Conservation (phyloP, 2,329 filamentous ascomycete genomes). For the Fusarium dlaminii region DNA sequence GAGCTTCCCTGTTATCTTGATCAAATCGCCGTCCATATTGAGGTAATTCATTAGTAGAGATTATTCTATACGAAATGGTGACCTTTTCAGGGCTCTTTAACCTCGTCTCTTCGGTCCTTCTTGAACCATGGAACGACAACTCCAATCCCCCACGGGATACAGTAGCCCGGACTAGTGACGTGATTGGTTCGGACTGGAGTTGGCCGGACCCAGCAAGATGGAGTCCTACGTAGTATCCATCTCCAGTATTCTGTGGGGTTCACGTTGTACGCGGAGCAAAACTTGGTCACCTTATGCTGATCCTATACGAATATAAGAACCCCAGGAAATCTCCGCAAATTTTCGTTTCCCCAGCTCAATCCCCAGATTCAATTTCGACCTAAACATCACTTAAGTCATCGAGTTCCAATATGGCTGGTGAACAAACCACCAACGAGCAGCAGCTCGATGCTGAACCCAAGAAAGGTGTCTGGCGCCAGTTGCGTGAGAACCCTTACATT, state of each 20-base stretch:
- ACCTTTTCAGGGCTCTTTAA: background rate
- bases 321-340: background rate
- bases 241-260: background rate
- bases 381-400: background rate
- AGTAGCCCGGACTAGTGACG: background rate
- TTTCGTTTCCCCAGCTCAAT: background rate
- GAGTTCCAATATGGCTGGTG: background rate
- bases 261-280: background rate
- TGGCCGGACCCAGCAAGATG: background rate
- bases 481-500: background rate
- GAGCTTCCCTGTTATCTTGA: background rate
- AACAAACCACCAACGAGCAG: no score
- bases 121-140: background rate
- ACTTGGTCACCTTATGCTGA: background rate
- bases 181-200: background rate
- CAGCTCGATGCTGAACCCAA: background rate
- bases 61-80: background rate
- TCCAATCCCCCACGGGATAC: background rate
- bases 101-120: background rate
- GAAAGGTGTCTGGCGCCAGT: background rate
- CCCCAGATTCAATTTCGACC: background rate
- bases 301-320: background rate
- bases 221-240: background rate
- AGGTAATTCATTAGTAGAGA: rapidly evolving
- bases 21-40: background rate